Conservation (phyloP, 2,329 filamentous ascomycete genomes). For the Pseudogymnoascus pannorum region DNA sequence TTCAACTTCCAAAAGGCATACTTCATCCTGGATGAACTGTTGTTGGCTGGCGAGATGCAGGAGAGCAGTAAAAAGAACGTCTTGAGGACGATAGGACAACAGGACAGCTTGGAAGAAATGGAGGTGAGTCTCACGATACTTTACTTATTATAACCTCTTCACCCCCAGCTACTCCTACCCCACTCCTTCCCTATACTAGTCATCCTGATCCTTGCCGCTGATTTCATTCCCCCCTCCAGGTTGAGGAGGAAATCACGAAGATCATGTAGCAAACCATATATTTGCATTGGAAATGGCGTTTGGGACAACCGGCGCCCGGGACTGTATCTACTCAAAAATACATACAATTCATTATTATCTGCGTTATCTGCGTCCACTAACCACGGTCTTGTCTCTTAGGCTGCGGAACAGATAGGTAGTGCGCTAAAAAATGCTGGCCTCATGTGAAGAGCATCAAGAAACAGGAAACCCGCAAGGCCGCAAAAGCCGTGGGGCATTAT, state of each 20-base stretch:
- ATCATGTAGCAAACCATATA: constrained; percentile 25
- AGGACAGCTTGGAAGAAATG: constrained; percentile 97
- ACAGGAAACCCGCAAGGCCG: not conserved
- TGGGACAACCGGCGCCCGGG: not conserved
- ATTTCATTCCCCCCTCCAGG: constrained; percentile 20
- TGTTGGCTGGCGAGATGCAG: constrained; percentile 93
- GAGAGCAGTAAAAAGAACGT: constrained; percentile 99
- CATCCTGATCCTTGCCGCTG: constrained; percentile 30
- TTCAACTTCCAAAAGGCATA: constrained; percentile 99
- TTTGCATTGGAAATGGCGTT: constrained; percentile 7
- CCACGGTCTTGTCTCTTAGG: constrained; percentile 8
- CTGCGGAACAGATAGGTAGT: not conserved
- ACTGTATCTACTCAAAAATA: constrained; percentile 7
- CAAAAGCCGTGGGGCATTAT: no score
- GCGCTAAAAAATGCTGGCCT: constrained; percentile 6
- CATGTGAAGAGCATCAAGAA: not conserved
- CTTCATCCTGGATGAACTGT: constrained; percentile 94
- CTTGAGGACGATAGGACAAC: constrained; percentile 87
- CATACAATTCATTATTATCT: not conserved
- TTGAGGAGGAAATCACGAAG: constrained; percentile 32
- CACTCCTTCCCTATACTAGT: constrained; percentile 45
- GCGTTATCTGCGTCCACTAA: not conserved
- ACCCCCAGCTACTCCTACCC: not conserved
- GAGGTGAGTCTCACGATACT: constrained; percentile 59
- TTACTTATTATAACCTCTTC: not conserved